A percentile compares a stretch with the other conserved stretches of the same genome.
Evolutionary conservation across 371 early-diverging fungal genomes (phyloP).

Genomic region (Actinomucor elegans): DNA sequence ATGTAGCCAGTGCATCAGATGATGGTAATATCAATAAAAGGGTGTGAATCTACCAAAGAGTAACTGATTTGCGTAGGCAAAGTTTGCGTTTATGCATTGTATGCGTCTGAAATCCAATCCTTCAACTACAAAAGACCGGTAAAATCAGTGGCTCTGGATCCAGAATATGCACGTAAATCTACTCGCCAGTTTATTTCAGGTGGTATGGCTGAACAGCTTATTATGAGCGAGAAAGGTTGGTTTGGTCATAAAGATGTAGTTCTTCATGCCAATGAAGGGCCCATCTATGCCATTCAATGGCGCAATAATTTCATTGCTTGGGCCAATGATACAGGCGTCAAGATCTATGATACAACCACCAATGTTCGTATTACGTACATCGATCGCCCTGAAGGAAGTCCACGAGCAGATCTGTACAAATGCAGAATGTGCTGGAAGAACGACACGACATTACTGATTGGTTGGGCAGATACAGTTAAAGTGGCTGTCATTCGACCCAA

Average conservation of each 20-base stretch:
- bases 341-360: conserved; percentile 74
- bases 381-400: conserved; percentile 75
- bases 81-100: conserved; percentile 75
- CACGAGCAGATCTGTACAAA: conserved; percentile 84
- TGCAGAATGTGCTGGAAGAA: conserved; percentile 88
- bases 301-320: conserved; percentile 82
- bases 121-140: conserved; percentile 87
- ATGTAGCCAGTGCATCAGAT: conserved; percentile 87
- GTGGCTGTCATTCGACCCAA: conserved; percentile 67
- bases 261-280: conserved; percentile 85
- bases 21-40: conserved; percentile 82
- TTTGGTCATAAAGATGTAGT: conserved; percentile 70
- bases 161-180: conserved; percentile 71
- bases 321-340: conserved; percentile 90
- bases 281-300: conserved; percentile 88
- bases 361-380: conserved; percentile 82
- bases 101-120: conserved; percentile 55
- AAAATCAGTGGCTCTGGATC: conserved; percentile 87
- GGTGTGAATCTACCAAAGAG: too few species aligned
- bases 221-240: conserved; percentile 76
- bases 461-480: conserved; percentile 94
- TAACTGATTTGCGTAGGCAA: conserved; percentile 66
- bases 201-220: conserved; percentile 86
- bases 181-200: conserved; percentile 86
- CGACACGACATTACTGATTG: conserved; percentile 75